Percentiles rank a stretch among this genome's conserved stretches.
Evolutionary conservation across 2,329 filamentous ascomycete species (phyloP).

Genomic region (Stemphylium lycopersici): DNA sequence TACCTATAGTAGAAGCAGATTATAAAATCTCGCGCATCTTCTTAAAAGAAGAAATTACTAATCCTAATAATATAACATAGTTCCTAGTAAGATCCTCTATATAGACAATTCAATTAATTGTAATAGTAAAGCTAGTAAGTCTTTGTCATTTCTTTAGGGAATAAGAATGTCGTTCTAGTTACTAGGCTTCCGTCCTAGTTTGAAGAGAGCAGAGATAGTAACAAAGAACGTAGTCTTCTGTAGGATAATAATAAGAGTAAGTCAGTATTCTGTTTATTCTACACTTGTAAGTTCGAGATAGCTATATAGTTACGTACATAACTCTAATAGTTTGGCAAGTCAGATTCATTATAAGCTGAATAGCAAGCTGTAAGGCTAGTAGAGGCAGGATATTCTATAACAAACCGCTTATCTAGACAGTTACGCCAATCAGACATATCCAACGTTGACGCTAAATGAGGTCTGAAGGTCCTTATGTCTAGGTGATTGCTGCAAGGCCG

Average conservation of each 20-base stretch:
- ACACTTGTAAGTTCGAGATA: neutral
- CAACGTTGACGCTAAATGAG: no score
- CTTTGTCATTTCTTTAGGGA: neutral
- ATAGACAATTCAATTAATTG: constrained; percentile 5
- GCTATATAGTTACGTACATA: no score
- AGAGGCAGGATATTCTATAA: no score
- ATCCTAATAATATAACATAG: neutral
- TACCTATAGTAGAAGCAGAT: constrained; percentile 5
- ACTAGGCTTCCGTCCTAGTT: constrained; percentile 1
- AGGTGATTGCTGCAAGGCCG: no score
- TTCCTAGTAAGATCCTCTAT: neutral
- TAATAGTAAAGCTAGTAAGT: constrained; percentile 5
- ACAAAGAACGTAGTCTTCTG: constrained; percentile 2
- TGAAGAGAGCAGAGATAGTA: constrained; percentile 1
- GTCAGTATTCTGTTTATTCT: neutral
- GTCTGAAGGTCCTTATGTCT: no score
- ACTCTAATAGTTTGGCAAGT: no score
- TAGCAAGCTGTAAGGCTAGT: no score
- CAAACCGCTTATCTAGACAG: no score
- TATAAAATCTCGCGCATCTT: constrained; percentile 5
- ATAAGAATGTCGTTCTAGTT: neutral
- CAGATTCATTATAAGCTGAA: no score
- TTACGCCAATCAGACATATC: no score
- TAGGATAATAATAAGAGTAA: neutral
- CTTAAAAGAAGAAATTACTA: neutral